Base-by-base conservation (phyloP, 2,329 filamentous ascomycete species). In the Hymenoscyphus scutula region DNA sequence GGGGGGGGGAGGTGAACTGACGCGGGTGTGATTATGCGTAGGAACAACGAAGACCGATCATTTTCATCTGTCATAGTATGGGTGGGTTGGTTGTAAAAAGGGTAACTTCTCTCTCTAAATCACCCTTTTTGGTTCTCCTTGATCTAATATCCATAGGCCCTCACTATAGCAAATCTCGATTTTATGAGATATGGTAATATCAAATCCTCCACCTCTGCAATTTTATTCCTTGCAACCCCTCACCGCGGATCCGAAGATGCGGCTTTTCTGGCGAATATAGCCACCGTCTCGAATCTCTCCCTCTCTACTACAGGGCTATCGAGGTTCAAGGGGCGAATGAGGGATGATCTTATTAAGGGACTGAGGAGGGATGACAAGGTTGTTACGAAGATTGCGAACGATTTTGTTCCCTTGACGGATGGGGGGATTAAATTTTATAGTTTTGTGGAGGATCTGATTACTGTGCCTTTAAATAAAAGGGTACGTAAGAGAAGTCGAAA, bases 201-300 rank as follows among this genome's bases (percentile, higher is more conserved):
- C 1, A 64, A 65, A 6, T 38, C 66, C 0, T 68, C 73, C 5
- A 66, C 77, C 4, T 61, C 59, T 6, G 64, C 72, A 2, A 72
- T 77, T 0, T 67, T 77, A 34, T 78, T 78, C 51, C 64, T 78
- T 0, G 77, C 71, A 0, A 77, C 76, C 1, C 77, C 76, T 19
- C 77, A 78, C 41, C 65, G 72, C 23, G 74, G 74, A 0, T 73
- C 73, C 2, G 67, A 75, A 30, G 29, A 54, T 27, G 59, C 67
- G 10, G 56, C 45, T 19, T 34, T 60, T 32, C 27, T 56, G 1
- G 54, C 25, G 3, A 25, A 15, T 11, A 54, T 59, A 37, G 61
- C 59, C 1, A 54, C 27, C 1, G 32, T 61, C 1, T n/a, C 19
- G 15, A 64, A 48, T 19, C 7, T 54, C 8, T 30, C 53, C 3